phyloP scores from a whole-genome alignment of 2,329 filamentous ascomycete genomes.

The Xylaria polymorpha region DNA sequence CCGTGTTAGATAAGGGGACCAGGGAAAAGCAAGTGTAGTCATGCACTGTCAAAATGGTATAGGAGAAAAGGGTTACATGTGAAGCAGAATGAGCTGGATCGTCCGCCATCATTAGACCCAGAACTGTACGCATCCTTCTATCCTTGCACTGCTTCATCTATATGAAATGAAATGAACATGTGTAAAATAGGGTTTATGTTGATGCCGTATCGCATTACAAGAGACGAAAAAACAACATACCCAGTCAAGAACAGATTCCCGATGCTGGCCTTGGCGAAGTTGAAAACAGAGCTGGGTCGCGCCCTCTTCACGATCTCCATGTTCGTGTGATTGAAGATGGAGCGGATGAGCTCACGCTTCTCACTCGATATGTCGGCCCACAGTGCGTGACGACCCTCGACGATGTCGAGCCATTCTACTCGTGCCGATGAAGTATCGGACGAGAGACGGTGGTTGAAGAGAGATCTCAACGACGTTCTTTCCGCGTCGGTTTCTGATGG shows the following conservation, averaged over 20 bases:
- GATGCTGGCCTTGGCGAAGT: conserved; percentile 80
- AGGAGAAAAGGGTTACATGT: not conserved
- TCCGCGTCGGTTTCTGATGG: conserved; percentile 70
- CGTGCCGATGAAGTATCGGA: conserved; percentile 69
- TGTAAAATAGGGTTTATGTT: not conserved
- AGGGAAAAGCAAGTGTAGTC: not conserved
- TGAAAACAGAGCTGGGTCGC: conserved; percentile 77
- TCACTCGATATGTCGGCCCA: conserved; percentile 78
- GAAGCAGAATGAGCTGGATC: not conserved
- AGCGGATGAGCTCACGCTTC: conserved; percentile 81
- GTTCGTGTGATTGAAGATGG: conserved; percentile 80
- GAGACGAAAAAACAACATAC: conserved; percentile 43
- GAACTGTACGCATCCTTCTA: not conserved
- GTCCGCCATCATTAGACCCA: not conserved
- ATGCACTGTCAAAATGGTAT: not conserved
- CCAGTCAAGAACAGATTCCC: conserved; percentile 86
- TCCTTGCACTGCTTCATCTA: not conserved
- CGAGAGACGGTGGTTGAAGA: conserved; percentile 90
- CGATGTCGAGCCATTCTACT: conserved; percentile 86
- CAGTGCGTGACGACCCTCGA: conserved; percentile 81
- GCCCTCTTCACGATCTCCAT: conserved; percentile 82
- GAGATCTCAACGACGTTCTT: conserved; percentile 77
- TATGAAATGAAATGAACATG: not conserved
- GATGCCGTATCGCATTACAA: not conserved
- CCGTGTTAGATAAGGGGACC: conserved; percentile 3